Evolutionary conservation across 345 rosid genomes (phyloP), one percentile per base, ranked within the genome.

Genomic region (Physaria fendleri): DNA sequence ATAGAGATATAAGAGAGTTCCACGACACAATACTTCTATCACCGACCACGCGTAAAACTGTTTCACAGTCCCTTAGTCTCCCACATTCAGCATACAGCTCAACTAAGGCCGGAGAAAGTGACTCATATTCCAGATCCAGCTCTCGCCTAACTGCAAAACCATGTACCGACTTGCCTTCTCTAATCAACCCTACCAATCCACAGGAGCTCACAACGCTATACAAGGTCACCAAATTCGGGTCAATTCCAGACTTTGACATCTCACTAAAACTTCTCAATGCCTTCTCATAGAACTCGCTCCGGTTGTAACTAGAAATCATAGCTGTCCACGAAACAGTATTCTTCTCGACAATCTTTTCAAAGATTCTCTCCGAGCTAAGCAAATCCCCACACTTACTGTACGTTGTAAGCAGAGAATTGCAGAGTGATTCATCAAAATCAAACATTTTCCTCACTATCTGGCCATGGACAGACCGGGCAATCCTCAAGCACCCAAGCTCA

Each of bases 341-440:
- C 23, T 34, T 59, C 28, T 46, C 42, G 11, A 22, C 46, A 0
- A 66, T 44, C 28, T 53, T 51, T 12, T 16, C 50, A 66, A 88
- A 88, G 27, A 84, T 35, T 29, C 59, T 74, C 77, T 81, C 82
- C 8, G 98, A 81, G 32, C 80, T 81, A 18, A 29, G 29, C 78
- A 81, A 61, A 68, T 88, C 98, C 33, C 77, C 82, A 41, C 93
- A 88, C 62, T 78, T 84, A 49, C 93, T 65, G 48, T 85, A 92
- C 90, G 80, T 82, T 13, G 68, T 52, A 64, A 88, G 27, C 38
- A 88, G 76, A 41, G 83, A 74, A 41, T 77, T 80, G 34, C 65
- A 47, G 67, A 85, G 60, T 7, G 83, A 68, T 27, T 71, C 87
- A 49, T 64, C 57, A 66, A 32, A 59, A 46, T 64, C 71, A 25